phyloP scores from a whole-genome alignment of 2,329 filamentous ascomycete species.

The Pseudogymnoascus sp. region DNA sequence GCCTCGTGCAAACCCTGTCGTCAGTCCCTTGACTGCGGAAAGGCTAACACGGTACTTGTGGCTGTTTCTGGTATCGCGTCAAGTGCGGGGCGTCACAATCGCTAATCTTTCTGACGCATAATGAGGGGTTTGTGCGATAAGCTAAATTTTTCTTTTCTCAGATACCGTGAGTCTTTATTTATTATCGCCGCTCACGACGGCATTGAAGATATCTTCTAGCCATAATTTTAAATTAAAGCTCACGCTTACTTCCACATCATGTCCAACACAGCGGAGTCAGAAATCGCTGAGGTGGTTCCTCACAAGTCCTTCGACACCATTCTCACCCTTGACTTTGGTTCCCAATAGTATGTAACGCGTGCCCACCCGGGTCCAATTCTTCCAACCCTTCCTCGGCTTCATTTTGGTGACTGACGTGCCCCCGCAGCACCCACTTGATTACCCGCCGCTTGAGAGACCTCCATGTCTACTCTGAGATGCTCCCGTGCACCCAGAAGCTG shows the following conservation, averaged over 20 bases:
- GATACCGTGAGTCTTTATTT: conserved; percentile 6
- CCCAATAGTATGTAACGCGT: conserved; percentile 9
- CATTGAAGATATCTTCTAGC: conserved; percentile 37
- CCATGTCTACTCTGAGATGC: conserved; percentile 80
- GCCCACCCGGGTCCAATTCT: conserved; percentile 6
- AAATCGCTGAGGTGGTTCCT: conserved; percentile 25
- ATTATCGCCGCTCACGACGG: conserved; percentile 7
- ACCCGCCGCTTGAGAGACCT: conserved; percentile 67
- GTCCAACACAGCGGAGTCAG: neutral
- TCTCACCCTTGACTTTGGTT: conserved; percentile 62
- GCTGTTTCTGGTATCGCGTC: conserved; percentile 7
- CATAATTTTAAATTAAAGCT: conserved; percentile 28
- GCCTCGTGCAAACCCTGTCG: conserved; percentile 7
- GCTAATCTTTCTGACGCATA: conserved; percentile 9
- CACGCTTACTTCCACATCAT: neutral
- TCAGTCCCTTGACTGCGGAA: conserved; percentile 1
- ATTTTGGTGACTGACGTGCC: conserved; percentile 35
- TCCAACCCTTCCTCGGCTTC: neutral
- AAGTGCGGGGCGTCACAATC: conserved; percentile 8
- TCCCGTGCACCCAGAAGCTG: conserved; percentile 78
- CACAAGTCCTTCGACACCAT: conserved; percentile 47
- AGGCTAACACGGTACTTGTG: conserved; percentile 5
- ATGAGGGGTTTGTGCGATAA: conserved; percentile 9
- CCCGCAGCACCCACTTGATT: conserved; percentile 63
- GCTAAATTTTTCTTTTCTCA: conserved; percentile 5